A percentile compares a stretch with the other conserved stretches of the same genome.
phyloP scores from a whole-genome alignment of 108 stramenopile genomes.

The Pseudonitzschia delicatissima region DNA sequence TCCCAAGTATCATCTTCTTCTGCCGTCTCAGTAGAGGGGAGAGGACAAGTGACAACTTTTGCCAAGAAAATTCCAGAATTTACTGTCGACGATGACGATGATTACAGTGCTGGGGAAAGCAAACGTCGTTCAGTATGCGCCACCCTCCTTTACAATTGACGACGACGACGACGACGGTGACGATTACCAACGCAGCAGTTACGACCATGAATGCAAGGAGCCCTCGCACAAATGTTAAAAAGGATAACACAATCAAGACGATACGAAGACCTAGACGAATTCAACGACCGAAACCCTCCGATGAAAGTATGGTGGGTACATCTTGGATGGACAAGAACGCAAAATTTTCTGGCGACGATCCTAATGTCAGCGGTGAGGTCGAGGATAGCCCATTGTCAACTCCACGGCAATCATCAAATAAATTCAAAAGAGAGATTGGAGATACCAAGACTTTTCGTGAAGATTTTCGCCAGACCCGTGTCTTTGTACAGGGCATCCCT shows the following conservation, averaged over 20 bases:
- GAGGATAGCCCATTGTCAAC: background rate
- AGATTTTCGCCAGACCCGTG: conserved; percentile 71
- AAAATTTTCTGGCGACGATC: conserved; percentile 15
- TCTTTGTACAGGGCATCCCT: conserved; percentile 80
- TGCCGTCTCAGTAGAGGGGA: background rate
- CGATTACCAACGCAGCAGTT: too few relatives aligned
- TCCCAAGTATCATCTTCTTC: background rate
- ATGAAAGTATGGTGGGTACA: conserved; percentile 25
- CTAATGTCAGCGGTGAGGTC: background rate
- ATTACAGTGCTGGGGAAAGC: background rate
- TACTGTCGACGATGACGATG: conserved; percentile 23
- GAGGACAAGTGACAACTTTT: background rate
- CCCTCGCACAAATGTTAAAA: background rate
- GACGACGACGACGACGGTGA: background rate
- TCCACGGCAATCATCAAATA: background rate
- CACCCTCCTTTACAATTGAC: background rate
- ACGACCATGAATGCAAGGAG: background rate
- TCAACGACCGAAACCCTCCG: background rate
- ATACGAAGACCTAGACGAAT: conserved; percentile 11
- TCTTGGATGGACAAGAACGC: conserved; percentile 38
- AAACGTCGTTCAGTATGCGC: background rate
- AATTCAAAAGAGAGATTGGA: conserved; percentile 5
- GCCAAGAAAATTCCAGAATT: conserved; percentile 18
- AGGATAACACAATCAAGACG: background rate
- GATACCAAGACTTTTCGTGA: conserved; percentile 32